Conservation (phyloP, 306 rosid genomes). For the Acacia crassicarpa region DNA sequence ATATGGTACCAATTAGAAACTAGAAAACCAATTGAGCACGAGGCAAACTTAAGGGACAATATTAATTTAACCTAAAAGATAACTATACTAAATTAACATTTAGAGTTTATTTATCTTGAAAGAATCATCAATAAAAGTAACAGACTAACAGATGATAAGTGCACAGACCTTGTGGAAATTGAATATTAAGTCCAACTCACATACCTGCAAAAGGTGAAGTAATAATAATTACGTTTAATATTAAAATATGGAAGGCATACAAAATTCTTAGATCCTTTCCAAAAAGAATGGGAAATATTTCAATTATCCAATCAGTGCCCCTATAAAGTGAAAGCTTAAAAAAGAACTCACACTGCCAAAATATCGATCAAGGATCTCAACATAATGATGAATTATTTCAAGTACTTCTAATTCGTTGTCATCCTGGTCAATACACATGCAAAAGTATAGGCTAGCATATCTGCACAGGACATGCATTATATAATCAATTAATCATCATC, state of each 20-base stretch:
- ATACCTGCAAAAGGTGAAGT: constrained; percentile 51
- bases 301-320: neutral
- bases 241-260: neutral
- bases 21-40: neutral
- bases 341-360: constrained; percentile 80
- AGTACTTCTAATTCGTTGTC: constrained; percentile 91
- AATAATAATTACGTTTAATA: neutral
- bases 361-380: constrained; percentile 91
- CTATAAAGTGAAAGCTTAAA: constrained; percentile 22
- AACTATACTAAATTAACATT: neutral
- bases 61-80: neutral
- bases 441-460: constrained; percentile 94
- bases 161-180: constrained; percentile 83
- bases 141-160: neutral
- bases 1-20: neutral
- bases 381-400: constrained; percentile 86
- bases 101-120: constrained; percentile 1
- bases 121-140: constrained; percentile 5
- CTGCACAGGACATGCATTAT: constrained; percentile 45
- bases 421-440: constrained; percentile 87
- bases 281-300: neutral
- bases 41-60: neutral
- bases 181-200: constrained; percentile 86
- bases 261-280: neutral
- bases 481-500: neutral